phyloP scores from a whole-genome alignment of 2,329 filamentous ascomycete species.

The Colletotrichum agaves region DNA sequence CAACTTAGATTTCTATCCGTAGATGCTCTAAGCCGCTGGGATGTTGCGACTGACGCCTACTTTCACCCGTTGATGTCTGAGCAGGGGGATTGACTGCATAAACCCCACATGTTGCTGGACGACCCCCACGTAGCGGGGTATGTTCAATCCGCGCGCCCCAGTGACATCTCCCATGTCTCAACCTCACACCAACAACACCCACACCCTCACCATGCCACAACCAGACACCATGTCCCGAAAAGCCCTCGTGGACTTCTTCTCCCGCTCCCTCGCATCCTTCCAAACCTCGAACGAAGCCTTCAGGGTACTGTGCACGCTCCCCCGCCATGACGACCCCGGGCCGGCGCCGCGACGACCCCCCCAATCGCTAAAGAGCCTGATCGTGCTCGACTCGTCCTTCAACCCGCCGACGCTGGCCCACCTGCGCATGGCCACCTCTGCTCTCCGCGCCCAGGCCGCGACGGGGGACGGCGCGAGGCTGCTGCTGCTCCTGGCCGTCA shows the following conservation, averaged over 20 bases:
- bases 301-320: constrained; percentile 56
- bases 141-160: not conserved
- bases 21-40: too few relatives aligned
- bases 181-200: not conserved
- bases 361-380: constrained; percentile 47
- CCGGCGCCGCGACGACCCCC: constrained; percentile 35
- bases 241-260: constrained; percentile 54
- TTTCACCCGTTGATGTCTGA: too few relatives aligned
- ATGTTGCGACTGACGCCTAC: too few relatives aligned
- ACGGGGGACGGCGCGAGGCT: constrained; percentile 50
- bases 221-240: constrained; percentile 36
- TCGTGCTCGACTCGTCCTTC: constrained; percentile 75
- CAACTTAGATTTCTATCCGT: too few relatives aligned
- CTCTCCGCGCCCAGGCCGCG: constrained; percentile 44
- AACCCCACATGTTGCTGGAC: not conserved
- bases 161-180: constrained; percentile 18
- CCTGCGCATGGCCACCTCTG: constrained; percentile 64
- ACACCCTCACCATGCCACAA: not conserved
- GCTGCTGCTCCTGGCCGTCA: constrained; percentile 68
- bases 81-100: too few relatives aligned
- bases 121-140: constrained; percentile 38
- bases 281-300: constrained; percentile 55
- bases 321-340: constrained; percentile 41
- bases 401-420: constrained; percentile 75
- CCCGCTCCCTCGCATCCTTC: constrained; percentile 56